Evolutionary conservation across 2,329 filamentous ascomycete species (phyloP), one percentile per base, ranked within the genome.

Genomic region (Pestalotiopsis fici): DNA sequence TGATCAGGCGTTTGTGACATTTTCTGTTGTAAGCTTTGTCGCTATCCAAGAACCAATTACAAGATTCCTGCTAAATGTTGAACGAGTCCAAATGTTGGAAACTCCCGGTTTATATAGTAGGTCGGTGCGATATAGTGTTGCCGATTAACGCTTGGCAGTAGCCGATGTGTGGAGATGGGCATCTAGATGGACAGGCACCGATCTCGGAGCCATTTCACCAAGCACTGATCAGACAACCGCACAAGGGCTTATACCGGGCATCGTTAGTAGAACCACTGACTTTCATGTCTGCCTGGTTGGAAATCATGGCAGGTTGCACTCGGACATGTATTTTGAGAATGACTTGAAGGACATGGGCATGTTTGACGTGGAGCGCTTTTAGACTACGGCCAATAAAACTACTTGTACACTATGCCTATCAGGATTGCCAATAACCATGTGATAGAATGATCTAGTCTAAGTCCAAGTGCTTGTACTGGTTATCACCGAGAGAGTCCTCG

Each of bases 401-500:
- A 50, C 43, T 50, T 50, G 9, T 7, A 50, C 18, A 2, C 18
- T n/a, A n/a, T 21, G n/a, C 21, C 43, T 50, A 7, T 50, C 23
- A 18, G 13, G n/a, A n/a, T 27, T 23, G 55, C 47, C 9, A 23
- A 23, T 9, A 54, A 54, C 47, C 18, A 54, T 54, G 47, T 23
- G 6, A n/a, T n/a, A 11, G 3, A 57, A 57, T 25, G 55, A 31
- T 57, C 18, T 74, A 85, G 64, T 85, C 83, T 67, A 86, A 71
- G 27, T 85, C 83, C 62, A 90, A 74, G 11, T 86, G 76, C 69
- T 82, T 70, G 69, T 88, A 89, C 73, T 81, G 86, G 25, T 86
- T 81, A 9, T 86, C 81, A 0, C 85, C 91, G 25, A 97, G 79
- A 0, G 92, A 92, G 69, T 90, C 86, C 79, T 97, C 93, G 2